Conservation (phyloP, 2,329 filamentous ascomycete species). For the Colletotrichum camelliae region DNA sequence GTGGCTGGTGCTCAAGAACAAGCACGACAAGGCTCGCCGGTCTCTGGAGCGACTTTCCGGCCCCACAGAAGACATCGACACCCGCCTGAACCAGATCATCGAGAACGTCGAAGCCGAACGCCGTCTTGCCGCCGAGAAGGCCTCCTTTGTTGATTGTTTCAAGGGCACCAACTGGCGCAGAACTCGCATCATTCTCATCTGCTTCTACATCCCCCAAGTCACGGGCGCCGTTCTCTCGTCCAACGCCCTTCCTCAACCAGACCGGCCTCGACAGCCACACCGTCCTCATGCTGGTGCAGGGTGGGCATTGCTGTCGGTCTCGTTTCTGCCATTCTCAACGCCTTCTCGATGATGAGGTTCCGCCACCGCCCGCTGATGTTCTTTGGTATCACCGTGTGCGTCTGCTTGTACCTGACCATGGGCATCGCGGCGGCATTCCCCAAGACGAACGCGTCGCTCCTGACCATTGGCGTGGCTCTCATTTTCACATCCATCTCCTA, state of each 20-base stretch:
- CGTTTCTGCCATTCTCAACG: conserved; percentile 23
- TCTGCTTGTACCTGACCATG: conserved; percentile 26
- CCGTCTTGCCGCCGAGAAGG: conserved; percentile 21
- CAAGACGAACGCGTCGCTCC: conserved; percentile 15
- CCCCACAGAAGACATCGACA: conserved; percentile 33
- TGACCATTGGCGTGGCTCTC: conserved; percentile 25
- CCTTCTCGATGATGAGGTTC: conserved; percentile 26
- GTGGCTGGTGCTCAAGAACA: conserved; percentile 39
- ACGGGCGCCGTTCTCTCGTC: conserved; percentile 24
- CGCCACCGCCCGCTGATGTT: conserved; percentile 27
- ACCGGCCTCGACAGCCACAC: conserved; percentile 23
- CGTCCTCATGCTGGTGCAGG: conserved; percentile 24
- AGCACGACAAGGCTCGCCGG: conserved; percentile 32
- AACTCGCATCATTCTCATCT: conserved; percentile 29
- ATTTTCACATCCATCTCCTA: conserved; percentile 25
- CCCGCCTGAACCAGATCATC: conserved; percentile 41
- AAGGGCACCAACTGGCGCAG: conserved; percentile 36
- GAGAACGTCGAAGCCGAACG: conserved; percentile 42
- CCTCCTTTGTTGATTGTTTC: conserved; percentile 39
- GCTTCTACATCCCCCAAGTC: conserved; percentile 24
- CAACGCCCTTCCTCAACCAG: conserved; percentile 29
- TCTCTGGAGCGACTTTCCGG: conserved; percentile 32
- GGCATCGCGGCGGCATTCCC: conserved; percentile 24
- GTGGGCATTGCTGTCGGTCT: conserved; percentile 25
- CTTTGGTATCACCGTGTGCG: conserved; percentile 21